These are phyloP conservation scores for Ophiocordyceps camponoti-saundersi DNA, from an alignment of 2,329 filamentous ascomycete genomes.

Conservation along the genomic window DNA sequence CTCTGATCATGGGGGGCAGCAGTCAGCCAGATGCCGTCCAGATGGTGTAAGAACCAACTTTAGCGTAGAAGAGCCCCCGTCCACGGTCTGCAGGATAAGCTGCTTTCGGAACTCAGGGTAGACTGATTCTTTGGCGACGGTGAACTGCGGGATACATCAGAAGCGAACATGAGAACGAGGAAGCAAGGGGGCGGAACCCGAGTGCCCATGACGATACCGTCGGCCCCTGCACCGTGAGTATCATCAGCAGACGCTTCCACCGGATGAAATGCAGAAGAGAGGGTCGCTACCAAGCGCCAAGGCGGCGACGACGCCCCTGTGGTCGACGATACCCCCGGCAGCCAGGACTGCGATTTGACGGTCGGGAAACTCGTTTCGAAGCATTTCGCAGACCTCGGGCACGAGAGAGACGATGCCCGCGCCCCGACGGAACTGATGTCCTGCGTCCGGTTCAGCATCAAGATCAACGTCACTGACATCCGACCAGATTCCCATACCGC, in stretches of 20 bases:
- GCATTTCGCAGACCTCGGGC: slow-evolving; percentile 34
- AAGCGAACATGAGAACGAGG: background rate
- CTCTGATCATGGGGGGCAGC: slow-evolving; percentile 7
- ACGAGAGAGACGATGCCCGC: slow-evolving; percentile 38
- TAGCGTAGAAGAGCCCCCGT: slow-evolving; percentile 26
- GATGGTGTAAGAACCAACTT: slow-evolving; percentile 16
- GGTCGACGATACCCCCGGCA: slow-evolving; percentile 42
- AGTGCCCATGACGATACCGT: slow-evolving; percentile 26
- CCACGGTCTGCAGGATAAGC: slow-evolving; percentile 20
- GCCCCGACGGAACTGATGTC: slow-evolving; percentile 39
- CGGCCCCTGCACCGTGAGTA: slow-evolving; percentile 17
- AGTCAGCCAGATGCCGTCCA: background rate
- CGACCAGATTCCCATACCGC: slow-evolving; percentile 8
- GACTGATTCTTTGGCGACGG: slow-evolving; percentile 24
- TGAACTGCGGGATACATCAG: slow-evolving; percentile 15
- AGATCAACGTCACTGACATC: background rate
- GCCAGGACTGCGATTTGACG: slow-evolving; percentile 28
- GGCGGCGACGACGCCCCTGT: slow-evolving; percentile 35
- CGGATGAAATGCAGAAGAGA: background rate
- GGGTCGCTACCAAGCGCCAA: slow-evolving; percentile 28
- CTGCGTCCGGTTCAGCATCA: slow-evolving; percentile 10
- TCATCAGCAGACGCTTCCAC: background rate
- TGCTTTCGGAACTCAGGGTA: slow-evolving; percentile 23
- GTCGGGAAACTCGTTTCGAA: slow-evolving; percentile 19
- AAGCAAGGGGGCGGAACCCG: slow-evolving; percentile 8